Conservation (phyloP, 495 filamentous ascomycete species). For the Aspergillus asperescens region DNA sequence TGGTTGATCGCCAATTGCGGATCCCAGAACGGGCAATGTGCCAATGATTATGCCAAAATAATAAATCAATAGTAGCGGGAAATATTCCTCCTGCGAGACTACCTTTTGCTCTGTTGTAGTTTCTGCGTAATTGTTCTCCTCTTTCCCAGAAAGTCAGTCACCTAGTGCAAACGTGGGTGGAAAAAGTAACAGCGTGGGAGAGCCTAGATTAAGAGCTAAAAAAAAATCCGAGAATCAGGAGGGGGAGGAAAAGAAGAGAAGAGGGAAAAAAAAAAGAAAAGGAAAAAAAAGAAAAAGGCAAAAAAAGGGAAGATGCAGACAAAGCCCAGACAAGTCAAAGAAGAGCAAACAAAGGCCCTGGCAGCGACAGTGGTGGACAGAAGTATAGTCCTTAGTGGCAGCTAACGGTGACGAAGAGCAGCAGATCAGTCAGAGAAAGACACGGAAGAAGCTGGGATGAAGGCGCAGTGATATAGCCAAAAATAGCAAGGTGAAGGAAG, state of each 20-base stretch:
- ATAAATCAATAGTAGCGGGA: slow-evolving; percentile 14
- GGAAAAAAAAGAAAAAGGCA: slow-evolving; percentile 14
- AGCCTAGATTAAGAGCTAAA: not conserved
- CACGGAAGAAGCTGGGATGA: slow-evolving; percentile 5
- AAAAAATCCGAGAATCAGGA: not conserved
- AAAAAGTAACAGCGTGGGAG: slow-evolving; percentile 1
- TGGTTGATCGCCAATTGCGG: slow-evolving; percentile 19
- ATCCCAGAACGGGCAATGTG: slow-evolving; percentile 15
- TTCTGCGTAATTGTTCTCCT: not conserved
- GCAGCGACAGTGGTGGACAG: not conserved
- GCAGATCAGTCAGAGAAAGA: slow-evolving; percentile 7
- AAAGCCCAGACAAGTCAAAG: slow-evolving; percentile 4
- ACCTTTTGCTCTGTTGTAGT: not conserved
- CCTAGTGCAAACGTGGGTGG: not conserved
- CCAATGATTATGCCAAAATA: slow-evolving; percentile 2
- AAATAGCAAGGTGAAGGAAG: slow-evolving; percentile 7
- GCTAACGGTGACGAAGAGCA: too few relatives aligned
- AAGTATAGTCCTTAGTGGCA: slow-evolving; percentile 4
- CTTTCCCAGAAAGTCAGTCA: not conserved
- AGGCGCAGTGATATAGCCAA: slow-evolving; percentile 11
- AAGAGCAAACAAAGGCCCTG: slow-evolving; percentile 7
- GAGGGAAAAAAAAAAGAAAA: slow-evolving; percentile 8
- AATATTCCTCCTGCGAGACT: slow-evolving; percentile 1
- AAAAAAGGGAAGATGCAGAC: slow-evolving; percentile 12
- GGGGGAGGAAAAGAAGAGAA: not conserved